These are phyloP conservation scores for Nannizzia gypsea DNA, from an alignment of 2,329 filamentous ascomycete species.

Conservation along the genomic window DNA sequence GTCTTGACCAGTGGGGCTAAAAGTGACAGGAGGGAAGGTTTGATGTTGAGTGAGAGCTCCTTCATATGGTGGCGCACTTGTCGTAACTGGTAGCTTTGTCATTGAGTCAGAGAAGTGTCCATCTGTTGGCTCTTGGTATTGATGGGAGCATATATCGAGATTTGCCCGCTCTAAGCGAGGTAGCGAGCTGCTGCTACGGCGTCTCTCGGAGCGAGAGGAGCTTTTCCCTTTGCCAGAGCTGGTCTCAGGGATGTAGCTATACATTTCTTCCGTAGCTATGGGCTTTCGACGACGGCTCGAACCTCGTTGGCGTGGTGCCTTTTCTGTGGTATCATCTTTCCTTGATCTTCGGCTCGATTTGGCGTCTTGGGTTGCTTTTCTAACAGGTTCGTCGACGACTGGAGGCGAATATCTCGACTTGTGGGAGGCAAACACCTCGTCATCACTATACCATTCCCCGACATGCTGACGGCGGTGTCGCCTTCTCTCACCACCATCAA, in stretches of 20 bases:
- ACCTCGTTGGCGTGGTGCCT: neutral
- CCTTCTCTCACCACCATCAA: neutral
- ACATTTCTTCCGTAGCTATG: neutral
- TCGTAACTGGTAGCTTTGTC: neutral
- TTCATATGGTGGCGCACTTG: neutral
- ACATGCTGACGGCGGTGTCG: neutral
- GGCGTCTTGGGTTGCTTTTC: neutral
- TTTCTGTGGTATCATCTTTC: neutral
- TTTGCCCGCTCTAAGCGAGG: neutral
- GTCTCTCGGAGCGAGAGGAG: neutral
- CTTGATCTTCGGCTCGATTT: neutral
- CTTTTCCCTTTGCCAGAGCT: neutral
- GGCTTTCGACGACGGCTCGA: neutral
- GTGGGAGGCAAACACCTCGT: constrained; percentile 9
- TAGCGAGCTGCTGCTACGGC: neutral
- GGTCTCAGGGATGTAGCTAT: neutral
- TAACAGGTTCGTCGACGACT: neutral
- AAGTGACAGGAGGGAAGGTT: neutral
- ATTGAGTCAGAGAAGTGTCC: neutral
- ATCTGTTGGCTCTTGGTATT: neutral
- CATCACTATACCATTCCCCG: constrained; percentile 15
- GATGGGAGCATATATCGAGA: neutral
- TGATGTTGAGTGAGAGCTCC: neutral
- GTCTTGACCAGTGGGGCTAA: neutral
- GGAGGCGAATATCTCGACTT: neutral